phyloP scores from a whole-genome alignment of 2,329 filamentous ascomycete genomes.

The Verticillium nonalfalfae region DNA sequence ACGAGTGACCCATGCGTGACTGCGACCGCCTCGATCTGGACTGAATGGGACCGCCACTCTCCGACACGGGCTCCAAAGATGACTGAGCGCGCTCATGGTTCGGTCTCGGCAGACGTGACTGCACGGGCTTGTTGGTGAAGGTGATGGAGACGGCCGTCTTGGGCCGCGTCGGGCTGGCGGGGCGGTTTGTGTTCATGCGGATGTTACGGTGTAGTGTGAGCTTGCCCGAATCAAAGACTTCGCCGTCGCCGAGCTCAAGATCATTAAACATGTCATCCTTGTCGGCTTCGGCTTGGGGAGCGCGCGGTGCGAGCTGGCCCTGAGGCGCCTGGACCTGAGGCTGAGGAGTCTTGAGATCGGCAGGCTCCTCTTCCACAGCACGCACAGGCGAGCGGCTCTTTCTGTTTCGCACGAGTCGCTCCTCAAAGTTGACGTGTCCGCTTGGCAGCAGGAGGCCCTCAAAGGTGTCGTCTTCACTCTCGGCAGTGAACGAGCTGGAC shows the following conservation, averaged over 20 bases:
- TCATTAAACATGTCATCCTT: conserved; percentile 79
- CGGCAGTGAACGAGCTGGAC: conserved; percentile 81
- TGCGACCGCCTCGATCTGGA: conserved; percentile 53
- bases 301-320: background rate
- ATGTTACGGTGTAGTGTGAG: conserved; percentile 86
- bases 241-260: conserved; percentile 79
- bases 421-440: conserved; percentile 76
- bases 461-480: conserved; percentile 90
- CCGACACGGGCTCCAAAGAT: conserved; percentile 86
- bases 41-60: conserved; percentile 69
- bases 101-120: conserved; percentile 75
- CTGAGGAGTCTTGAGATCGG: conserved; percentile 20
- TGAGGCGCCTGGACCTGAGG: conserved; percentile 15
- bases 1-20: conserved; percentile 62
- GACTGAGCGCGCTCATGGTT: conserved; percentile 66
- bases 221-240: conserved; percentile 74
- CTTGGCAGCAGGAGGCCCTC: conserved; percentile 82
- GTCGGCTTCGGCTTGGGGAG: conserved; percentile 30
- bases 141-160: conserved; percentile 80
- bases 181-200: conserved; percentile 69
- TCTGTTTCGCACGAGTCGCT: conserved; percentile 68
- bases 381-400: conserved; percentile 51
- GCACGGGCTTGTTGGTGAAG: conserved; percentile 73
- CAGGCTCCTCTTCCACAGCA: conserved; percentile 28
- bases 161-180: conserved; percentile 63